Base-by-base conservation (phyloP, 345 rosid species). In the Iberis pinnata region DNA sequence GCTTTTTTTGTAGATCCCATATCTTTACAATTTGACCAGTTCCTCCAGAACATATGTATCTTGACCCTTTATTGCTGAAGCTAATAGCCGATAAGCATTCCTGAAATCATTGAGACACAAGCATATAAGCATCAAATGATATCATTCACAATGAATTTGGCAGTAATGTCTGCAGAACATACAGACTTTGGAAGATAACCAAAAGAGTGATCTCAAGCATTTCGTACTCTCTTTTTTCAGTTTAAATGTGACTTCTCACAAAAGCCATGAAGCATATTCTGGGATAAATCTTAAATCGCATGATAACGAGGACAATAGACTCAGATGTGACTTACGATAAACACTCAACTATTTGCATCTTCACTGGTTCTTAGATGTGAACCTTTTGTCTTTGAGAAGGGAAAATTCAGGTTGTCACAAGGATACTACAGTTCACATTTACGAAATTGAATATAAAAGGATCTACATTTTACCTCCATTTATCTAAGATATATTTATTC, bases 21-120 rank as follows among this genome's bases (percentile, higher is more conserved):
- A 93, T 83, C 69, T 87, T 88, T 32, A 93, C 94, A 40, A 80
- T 82, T 64, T 81, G 89, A 58, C 90, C 82, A 65, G 79, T 84
- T 62, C 99, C 97, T 37, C 99, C 97, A 8, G 97, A 86, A 72
- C 97, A 88, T 70, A 88, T 73, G 56, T 86, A 93, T 70, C 95
- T 80, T 39, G 97, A 88, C 18, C 87, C 88, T 67, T 83, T 93
- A 73, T 70, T 82, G 74, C 94, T 79, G 72, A 88, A 93, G 75
- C 80, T 80, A 43, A 93, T 81, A 73, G 87, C 81, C 49, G 63
- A 73, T 68, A 88, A 76, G 49, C 88, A 81, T 66, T 88, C 99
- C 99, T 93, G 82, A 40, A 68, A 39, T 59, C 40, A 22, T 48
- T 35, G 6, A 17, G 13, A 38, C 57, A 47, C 61, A 35, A 12